Conservation (phyloP, 345 rosid genomes). For the Clausena lansium region DNA sequence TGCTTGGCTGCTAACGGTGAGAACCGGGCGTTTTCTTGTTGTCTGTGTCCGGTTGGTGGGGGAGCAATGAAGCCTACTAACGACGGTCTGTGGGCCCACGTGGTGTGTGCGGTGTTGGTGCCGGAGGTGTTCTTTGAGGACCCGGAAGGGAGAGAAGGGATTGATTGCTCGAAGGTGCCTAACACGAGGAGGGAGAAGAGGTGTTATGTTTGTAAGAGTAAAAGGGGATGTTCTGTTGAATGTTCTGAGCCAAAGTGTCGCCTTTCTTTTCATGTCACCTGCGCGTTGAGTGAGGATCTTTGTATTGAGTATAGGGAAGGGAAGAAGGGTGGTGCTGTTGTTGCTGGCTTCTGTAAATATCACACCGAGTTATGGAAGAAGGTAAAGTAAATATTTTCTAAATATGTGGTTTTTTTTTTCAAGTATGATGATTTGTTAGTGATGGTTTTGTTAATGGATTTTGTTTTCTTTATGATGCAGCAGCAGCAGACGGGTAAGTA, state of each 20-base stretch:
- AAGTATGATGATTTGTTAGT: background rate
- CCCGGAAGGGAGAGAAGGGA: conserved; percentile 80
- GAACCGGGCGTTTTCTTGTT: conserved; percentile 37
- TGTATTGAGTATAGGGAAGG: conserved; percentile 75
- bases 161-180: conserved; percentile 60
- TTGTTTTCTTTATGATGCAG: conserved; percentile 46
- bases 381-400: conserved; percentile 55
- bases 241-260: conserved; percentile 85
- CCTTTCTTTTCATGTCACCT: conserved; percentile 75
- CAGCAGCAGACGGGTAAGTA: conserved; percentile 89
- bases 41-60: conserved; percentile 54
- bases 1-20: conserved; percentile 32
- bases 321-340: conserved; percentile 62
- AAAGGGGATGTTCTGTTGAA: conserved; percentile 67
- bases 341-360: conserved; percentile 81
- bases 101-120: conserved; percentile 72
- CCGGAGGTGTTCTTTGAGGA: conserved; percentile 89
- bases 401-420: background rate
- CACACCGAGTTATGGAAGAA: conserved; percentile 79
- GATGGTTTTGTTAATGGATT: background rate
- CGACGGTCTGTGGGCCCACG: conserved; percentile 74
- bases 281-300: conserved; percentile 75
- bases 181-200: conserved; percentile 55
- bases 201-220: conserved; percentile 61
- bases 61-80: conserved; percentile 68